Percentiles rank a stretch among this genome's conserved stretches.
These are phyloP conservation scores for Kluyveromyces lactis DNA, from an alignment of 805 yeast genomes.

Conservation along the genomic window DNA sequence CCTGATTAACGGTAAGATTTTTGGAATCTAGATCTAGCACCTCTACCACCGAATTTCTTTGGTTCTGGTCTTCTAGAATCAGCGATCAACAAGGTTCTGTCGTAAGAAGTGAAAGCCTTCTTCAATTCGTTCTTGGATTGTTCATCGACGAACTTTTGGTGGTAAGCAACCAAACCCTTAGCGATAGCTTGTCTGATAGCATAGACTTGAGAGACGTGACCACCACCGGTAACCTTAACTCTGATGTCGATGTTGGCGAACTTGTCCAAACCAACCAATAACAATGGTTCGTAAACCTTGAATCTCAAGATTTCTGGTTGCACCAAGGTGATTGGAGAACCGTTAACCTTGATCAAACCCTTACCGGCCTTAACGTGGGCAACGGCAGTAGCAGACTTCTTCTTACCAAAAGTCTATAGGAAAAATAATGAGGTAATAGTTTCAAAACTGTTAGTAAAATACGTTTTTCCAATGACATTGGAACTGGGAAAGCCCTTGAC, in stretches of 20 bases:
- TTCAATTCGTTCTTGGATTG: constrained; percentile 99
- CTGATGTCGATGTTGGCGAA: constrained; percentile 97
- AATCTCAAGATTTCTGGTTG: constrained; percentile 98
- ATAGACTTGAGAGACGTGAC: constrained; percentile 99
- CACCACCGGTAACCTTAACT: constrained; percentile 99
- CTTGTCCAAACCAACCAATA: constrained; percentile 97
- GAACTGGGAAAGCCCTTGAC: no score
- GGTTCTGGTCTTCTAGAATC: constrained; percentile 99
- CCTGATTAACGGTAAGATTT: constrained; percentile 94
- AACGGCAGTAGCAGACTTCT: constrained; percentile 99
- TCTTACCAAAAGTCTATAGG: constrained; percentile 95
- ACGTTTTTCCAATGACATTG: no score
- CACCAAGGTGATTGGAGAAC: constrained; percentile 97
- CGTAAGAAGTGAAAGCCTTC: constrained; percentile 95
- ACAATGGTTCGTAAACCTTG: constrained; percentile 99
- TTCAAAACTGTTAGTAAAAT: constrained; percentile 7
- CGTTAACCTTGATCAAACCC: constrained; percentile 99
- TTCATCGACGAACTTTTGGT: constrained; percentile 98
- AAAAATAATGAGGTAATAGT: no score
- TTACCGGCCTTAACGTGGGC: constrained; percentile 99
- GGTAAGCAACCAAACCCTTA: constrained; percentile 98
- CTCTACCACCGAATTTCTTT: constrained; percentile 99
- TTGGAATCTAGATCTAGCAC: constrained; percentile 99
- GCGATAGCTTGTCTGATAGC: constrained; percentile 99
- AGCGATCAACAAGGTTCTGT: constrained; percentile 98